phyloP scores from a whole-genome alignment of 495 filamentous ascomycete genomes.

The Talaromyces nanjingensis region DNA sequence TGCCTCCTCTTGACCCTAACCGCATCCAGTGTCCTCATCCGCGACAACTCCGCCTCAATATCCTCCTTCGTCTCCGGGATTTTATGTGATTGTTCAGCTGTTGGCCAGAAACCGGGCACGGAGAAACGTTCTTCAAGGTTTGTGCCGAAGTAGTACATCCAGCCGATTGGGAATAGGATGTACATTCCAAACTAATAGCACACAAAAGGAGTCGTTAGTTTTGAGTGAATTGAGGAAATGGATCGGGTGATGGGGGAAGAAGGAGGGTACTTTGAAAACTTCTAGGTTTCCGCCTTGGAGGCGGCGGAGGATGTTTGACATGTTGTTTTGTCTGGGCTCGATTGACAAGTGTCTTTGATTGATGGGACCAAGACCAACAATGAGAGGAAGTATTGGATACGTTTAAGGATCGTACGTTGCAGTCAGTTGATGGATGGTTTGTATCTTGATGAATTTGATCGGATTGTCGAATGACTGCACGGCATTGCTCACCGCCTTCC shows the following conservation, averaged over 20 bases:
- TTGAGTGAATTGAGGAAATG: neutral
- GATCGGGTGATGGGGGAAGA: neutral
- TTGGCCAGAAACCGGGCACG: constrained; percentile 92
- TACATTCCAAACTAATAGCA: constrained; percentile 85
- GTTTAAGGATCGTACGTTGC: neutral
- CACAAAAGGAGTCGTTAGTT: neutral
- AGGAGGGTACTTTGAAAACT: constrained; percentile 72
- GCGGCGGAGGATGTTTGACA: constrained; percentile 35
- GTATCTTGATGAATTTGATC: neutral
- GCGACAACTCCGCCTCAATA: constrained; percentile 67
- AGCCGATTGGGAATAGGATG: constrained; percentile 95
- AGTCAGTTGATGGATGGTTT: neutral
- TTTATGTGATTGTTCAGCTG: constrained; percentile 72
- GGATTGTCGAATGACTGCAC: neutral
- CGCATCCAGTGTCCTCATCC: constrained; percentile 51
- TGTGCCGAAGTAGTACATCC: constrained; percentile 99
- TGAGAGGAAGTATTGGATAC: neutral
- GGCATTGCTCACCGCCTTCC: neutral
- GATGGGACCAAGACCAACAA: neutral
- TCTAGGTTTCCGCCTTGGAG: constrained; percentile 82
- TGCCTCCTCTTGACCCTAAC: constrained; percentile 46
- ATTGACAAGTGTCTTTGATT: neutral
- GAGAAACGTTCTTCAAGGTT: constrained; percentile 90
- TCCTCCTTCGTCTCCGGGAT: constrained; percentile 88
- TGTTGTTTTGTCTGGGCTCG: constrained; percentile 1